A percentile compares a stretch with the other conserved stretches of the same genome.
These are phyloP conservation scores for Globisporangium rhizosaccharum DNA, from an alignment of 352 stramenopile genomes.

Conservation along the genomic window DNA sequence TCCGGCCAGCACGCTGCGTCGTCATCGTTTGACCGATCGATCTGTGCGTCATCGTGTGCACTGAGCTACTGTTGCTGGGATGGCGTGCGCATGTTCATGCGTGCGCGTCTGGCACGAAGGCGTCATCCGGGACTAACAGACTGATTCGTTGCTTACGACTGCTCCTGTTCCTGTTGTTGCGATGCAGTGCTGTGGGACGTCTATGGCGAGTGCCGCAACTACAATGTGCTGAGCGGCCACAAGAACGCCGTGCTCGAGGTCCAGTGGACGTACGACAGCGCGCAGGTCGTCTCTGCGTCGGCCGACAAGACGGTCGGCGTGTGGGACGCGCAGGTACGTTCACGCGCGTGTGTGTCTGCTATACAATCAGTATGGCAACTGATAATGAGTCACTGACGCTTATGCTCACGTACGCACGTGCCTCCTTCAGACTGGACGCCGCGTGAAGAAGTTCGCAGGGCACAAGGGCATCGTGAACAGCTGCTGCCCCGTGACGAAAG, in stretches of 20 bases:
- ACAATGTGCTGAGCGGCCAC: conserved; percentile 91
- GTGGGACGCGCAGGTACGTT: conserved; percentile 62
- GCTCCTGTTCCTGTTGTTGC: conserved; percentile 1
- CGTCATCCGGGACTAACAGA: too few relatives aligned
- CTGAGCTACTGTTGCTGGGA: background rate
- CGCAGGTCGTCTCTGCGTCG: conserved; percentile 85
- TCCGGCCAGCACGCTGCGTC: conserved; percentile 66
- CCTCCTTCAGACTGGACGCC: conserved; percentile 58
- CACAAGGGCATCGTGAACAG: conserved; percentile 90
- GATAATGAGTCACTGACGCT: too few relatives aligned
- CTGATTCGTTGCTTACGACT: background rate
- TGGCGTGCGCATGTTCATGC: background rate
- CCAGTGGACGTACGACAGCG: conserved; percentile 88
- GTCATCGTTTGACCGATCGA: conserved; percentile 64
- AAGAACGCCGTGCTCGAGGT: conserved; percentile 95
- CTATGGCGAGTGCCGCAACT: conserved; percentile 90
- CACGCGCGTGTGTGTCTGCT: background rate
- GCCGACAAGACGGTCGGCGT: conserved; percentile 91
- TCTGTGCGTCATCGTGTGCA: conserved; percentile 24
- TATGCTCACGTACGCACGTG: conserved; percentile 14
- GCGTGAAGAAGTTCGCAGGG: conserved; percentile 82
- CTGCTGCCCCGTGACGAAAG: conserved; percentile 81
- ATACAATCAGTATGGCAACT: background rate
- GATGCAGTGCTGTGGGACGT: conserved; percentile 87
- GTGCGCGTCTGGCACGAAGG: too few relatives aligned